Base-by-base conservation (phyloP, 805 yeast genomes). In the Pichia pseudocactophila region DNA sequence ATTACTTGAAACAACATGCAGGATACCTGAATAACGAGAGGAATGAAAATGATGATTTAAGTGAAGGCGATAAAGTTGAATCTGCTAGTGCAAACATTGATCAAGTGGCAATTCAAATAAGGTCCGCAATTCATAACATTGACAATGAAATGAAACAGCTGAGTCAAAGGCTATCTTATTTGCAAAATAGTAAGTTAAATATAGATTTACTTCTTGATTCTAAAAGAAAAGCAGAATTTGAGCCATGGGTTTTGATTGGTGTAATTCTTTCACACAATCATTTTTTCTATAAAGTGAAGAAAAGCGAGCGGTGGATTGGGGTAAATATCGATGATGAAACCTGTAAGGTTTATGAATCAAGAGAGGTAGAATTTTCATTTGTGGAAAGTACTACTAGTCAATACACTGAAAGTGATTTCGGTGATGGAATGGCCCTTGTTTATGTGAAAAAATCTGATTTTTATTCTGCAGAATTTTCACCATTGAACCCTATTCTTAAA, bases 171-270 rank as follows among this genome's bases (percentile, higher is more conserved):
- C 49, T 46, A 20, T 38, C 35, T 0, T 27, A 40, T 2, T 48
- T 61, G 16, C 51, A 58, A 34, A 37, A 61, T 1, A 36, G 32
- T n/a, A 43, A 40, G 10, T 49, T 42, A 30, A 58, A 64, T 40
- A 52, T 63, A 13, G 51, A 60, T 6, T 40, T 33, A 7, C 36
- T 65, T 5, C 33, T 66, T 27, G 48, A 51, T 3, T 49, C 50
- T 3, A 39, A 41, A 30, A 34, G 43, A 13, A 55, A 53, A 11
- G 39, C 33, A 1, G 38, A 47, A 12, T 36, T 58, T 11, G 70
- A 67, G 22, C 69, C 71, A 4, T 67, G 66, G 57, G 40, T 66
- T 7, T 47, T 69, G 3, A 54, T 56, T 11, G 73, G 72, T 19
- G 59, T 64, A 3, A 54, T 68, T 2, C 34, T 67, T 10, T 57